Conservation (phyloP, 2,329 filamentous ascomycete genomes). For the Lasiodiplodia theobromae region DNA sequence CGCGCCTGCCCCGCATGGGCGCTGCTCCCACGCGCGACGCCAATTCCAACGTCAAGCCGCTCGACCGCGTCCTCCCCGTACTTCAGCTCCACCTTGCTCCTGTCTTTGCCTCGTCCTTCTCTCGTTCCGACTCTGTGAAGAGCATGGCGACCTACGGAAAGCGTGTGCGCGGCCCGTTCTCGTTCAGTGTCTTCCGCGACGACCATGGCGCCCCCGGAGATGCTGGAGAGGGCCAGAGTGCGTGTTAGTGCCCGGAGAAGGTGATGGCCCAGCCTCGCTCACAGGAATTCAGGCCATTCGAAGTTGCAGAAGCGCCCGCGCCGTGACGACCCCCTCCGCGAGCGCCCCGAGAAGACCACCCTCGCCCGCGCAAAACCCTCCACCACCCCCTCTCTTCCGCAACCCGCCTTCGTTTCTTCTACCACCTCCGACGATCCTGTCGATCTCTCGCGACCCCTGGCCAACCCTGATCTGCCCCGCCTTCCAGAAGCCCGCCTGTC, state of each 20-base stretch:
- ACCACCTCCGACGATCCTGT: conserved; percentile 13
- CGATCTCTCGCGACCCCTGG: conserved; percentile 7
- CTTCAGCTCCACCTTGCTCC: conserved; percentile 20
- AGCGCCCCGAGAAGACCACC: not conserved
- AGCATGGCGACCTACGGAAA: conserved; percentile 18
- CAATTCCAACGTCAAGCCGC: not conserved
- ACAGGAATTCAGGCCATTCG: not conserved
- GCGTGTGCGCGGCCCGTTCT: conserved; percentile 2
- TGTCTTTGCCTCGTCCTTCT: conserved; percentile 20
- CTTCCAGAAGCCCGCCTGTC: not conserved
- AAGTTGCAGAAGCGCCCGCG: conserved; percentile 18
- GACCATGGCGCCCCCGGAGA: not conserved
- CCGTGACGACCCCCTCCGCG: not conserved
- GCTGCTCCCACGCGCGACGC: conserved; percentile 1
- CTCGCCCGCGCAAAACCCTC: conserved; percentile 4
- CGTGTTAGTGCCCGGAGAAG: not conserved
- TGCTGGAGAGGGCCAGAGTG: conserved; percentile 2
- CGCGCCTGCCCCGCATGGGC: conserved; percentile 15
- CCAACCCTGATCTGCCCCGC: not conserved
- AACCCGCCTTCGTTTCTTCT: not conserved
- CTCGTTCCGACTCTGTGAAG: not conserved
- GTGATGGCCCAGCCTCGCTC: not conserved
- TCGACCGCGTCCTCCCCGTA: conserved; percentile 17
- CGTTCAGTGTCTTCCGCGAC: conserved; percentile 25
- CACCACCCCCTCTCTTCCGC: not conserved